Percentiles rank a stretch among this genome's conserved stretches.
phyloP scores from a whole-genome alignment of 2,329 filamentous ascomycete species.

The Xylaria sp. region DNA sequence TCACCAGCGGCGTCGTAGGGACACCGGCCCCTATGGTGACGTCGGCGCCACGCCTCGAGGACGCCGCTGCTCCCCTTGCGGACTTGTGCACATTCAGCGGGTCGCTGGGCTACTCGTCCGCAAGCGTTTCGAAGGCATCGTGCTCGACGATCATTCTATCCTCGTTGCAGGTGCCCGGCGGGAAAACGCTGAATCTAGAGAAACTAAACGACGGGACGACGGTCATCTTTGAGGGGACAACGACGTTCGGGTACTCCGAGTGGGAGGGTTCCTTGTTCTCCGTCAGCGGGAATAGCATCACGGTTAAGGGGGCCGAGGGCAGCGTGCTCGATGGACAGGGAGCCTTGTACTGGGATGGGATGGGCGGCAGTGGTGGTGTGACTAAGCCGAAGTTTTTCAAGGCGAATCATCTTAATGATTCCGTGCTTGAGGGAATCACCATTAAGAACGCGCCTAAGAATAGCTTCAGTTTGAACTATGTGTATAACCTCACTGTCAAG shows the following conservation, averaged over 20 bases:
- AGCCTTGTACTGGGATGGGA: constrained; percentile 68
- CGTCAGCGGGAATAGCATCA: constrained; percentile 67
- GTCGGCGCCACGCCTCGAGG: constrained; percentile 28
- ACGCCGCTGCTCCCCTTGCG: constrained; percentile 29
- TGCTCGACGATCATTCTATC: constrained; percentile 67
- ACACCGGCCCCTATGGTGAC: constrained; percentile 26
- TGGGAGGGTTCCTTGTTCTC: constrained; percentile 74
- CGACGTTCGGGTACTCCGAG: constrained; percentile 73
- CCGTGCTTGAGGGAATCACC: constrained; percentile 54
- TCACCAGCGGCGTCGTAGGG: constrained; percentile 7
- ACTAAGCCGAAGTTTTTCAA: constrained; percentile 74
- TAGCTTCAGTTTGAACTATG: constrained; percentile 58
- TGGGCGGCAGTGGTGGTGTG: constrained; percentile 69
- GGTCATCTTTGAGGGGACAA: constrained; percentile 72
- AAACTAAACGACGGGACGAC: constrained; percentile 42
- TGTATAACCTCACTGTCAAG: constrained; percentile 53
- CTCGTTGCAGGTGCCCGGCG: constrained; percentile 67
- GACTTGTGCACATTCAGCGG: constrained; percentile 66
- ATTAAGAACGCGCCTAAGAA: constrained; percentile 62
- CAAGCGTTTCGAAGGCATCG: constrained; percentile 59
- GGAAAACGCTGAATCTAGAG: constrained; percentile 64
- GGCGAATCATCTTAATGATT: constrained; percentile 62
- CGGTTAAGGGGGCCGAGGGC: constrained; percentile 63
- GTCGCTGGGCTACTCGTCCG: constrained; percentile 53
- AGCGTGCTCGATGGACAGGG: constrained; percentile 68